Conservation (phyloP, 352 stramenopile genomes). For the Globisporangium acanthophoron region DNA sequence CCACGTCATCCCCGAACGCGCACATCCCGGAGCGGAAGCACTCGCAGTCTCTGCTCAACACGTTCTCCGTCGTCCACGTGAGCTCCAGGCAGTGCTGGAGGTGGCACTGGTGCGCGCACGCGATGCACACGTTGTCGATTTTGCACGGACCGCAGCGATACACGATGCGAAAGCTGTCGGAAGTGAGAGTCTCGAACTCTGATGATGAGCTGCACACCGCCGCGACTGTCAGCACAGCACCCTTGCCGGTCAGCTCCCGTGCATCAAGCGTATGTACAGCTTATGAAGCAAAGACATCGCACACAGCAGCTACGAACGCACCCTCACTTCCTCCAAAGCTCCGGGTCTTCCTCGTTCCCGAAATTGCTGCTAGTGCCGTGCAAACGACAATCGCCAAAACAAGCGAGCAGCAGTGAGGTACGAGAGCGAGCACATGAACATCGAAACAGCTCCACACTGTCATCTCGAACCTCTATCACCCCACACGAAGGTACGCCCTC, state of each 20-base stretch:
- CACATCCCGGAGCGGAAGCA: constrained; percentile 35
- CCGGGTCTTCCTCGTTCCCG: constrained; percentile 16
- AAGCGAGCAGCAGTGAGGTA: background rate
- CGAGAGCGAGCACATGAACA: background rate
- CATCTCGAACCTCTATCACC: constrained; percentile 49
- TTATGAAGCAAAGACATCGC: background rate
- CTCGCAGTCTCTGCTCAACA: constrained; percentile 29
- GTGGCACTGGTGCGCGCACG: constrained; percentile 63
- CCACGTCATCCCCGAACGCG: constrained; percentile 15
- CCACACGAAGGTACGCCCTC: constrained; percentile 72
- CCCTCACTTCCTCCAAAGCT: constrained; percentile 39
- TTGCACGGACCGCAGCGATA: constrained; percentile 57
- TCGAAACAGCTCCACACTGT: too few relatives aligned
- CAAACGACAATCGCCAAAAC: background rate
- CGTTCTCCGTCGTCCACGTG: constrained; percentile 46
- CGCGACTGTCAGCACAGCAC: constrained; percentile 16
- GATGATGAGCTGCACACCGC: constrained; percentile 44
- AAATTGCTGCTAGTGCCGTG: constrained; percentile 16
- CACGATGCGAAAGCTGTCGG: constrained; percentile 69
- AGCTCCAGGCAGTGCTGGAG: constrained; percentile 56
- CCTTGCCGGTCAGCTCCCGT: too few relatives aligned
- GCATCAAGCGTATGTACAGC: too few relatives aligned
- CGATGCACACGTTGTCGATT: constrained; percentile 50
- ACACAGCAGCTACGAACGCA: constrained; percentile 11
- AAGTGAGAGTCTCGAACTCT: constrained; percentile 54